Base-by-base conservation (phyloP, 352 stramenopile genomes). In the Globisporangium parvum region DNA sequence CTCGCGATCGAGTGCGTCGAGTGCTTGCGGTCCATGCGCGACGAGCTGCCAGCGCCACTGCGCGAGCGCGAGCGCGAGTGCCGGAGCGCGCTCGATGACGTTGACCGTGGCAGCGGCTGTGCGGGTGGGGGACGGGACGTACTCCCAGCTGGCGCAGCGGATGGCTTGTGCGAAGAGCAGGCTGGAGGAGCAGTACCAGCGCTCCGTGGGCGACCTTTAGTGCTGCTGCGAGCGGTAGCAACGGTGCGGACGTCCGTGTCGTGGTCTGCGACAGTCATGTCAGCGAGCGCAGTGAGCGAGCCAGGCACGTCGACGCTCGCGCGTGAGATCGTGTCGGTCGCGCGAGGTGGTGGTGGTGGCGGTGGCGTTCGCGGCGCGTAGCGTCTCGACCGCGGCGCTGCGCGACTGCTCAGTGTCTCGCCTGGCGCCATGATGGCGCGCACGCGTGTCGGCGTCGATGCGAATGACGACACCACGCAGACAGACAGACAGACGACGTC, bases 241-340 rank as follows among this genome's bases (percentile, higher is more conserved):
- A 45, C 47, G 2, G 21, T 54, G 55, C 52, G 53, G 24, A 17
- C 37, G 39, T 62, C 57, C 6, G 20, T 6, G 8, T 53, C 53
- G n/a, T 14, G 39, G 14, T 45, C 39, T 45, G 39, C 41, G 41
- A 21, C 41, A 47, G 51, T 51, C 17, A 55, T 48, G 33, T 46
- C 51, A 21, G 42, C 33, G 5, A 56, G 56, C 24, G 54, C 26
- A 24, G 47, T 53, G 49, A 35, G 53, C 1, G 51, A 18, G 47
- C 62, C n/a, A 31, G 41, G 65, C 17, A 78, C 55, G 18, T 79
- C 60, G n/a, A 68, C 74, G 21, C 68, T 61, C 2, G 40, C 62
- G 62, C 77, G 80, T 4, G 73, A 80, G 54, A 80, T 73, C 73
- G 80, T 80, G 64, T 80, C 73, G 51, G 69, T 77, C 35, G 71